These are phyloP conservation scores for Alternaria arbusti DNA, from an alignment of 2,329 filamentous ascomycete genomes.

Conservation along the genomic window DNA sequence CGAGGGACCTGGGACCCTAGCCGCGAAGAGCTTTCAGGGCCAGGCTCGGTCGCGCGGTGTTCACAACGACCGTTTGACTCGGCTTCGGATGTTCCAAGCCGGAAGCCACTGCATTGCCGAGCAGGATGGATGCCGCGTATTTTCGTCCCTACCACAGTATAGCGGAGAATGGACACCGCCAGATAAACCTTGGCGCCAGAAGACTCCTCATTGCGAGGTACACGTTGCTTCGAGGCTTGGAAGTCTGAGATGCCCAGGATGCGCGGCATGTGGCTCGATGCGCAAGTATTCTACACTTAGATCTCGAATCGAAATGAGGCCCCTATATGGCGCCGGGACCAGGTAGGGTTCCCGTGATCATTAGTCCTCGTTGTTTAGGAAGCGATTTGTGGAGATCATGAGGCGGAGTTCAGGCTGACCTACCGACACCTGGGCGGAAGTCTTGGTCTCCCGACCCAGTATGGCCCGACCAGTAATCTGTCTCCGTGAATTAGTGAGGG, in stretches of 20 bases:
- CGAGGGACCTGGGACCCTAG: not conserved
- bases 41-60: not conserved
- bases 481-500: slow-evolving; percentile 10
- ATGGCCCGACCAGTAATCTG: not conserved
- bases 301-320: not conserved
- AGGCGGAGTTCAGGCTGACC: slow-evolving; percentile 17
- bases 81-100: slow-evolving; percentile 19
- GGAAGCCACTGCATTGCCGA: slow-evolving; percentile 29
- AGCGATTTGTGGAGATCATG: slow-evolving; percentile 12
- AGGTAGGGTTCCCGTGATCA: slow-evolving; percentile 1
- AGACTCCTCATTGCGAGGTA: slow-evolving; percentile 3
- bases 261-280: not conserved
- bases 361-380: slow-evolving; percentile 1
- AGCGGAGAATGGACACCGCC: not conserved
- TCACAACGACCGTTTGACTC: not conserved
- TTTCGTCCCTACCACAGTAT: slow-evolving; percentile 22
- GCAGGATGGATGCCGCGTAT: slow-evolving; percentile 17
- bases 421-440: not conserved
- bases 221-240: slow-evolving; percentile 23
- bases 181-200: slow-evolving; percentile 10
- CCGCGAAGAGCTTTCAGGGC: not conserved
- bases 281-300: not conserved
- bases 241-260: slow-evolving; percentile 1
- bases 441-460: slow-evolving; percentile 1
- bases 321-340: not conserved